phyloP scores from a whole-genome alignment of 2,329 filamentous ascomycete species.

The Rutstroemia sydowiana region DNA sequence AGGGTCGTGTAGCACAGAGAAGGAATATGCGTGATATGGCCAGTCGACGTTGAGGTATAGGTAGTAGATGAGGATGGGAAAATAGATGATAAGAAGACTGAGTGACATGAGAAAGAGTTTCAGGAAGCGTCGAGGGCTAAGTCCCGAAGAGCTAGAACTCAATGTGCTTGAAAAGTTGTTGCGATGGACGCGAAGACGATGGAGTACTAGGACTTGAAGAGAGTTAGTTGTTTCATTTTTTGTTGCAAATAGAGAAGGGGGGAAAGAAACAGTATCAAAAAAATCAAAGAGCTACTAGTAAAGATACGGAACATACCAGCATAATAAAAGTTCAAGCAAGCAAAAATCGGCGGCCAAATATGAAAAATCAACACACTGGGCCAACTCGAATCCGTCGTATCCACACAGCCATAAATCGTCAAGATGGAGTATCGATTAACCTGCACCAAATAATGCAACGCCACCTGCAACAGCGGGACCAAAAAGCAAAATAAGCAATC shows the following conservation, averaged over 20 bases:
- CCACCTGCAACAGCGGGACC: constrained; percentile 47
- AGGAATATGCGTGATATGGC: constrained; percentile 39
- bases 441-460: constrained; percentile 53
- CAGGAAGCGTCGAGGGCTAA: constrained; percentile 53
- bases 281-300: background rate
- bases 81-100: constrained; percentile 40
- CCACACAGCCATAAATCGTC: constrained; percentile 51
- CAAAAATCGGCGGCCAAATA: constrained; percentile 50
- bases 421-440: constrained; percentile 49
- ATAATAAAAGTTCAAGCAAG: constrained; percentile 46
- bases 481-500: constrained; percentile 49
- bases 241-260: background rate
- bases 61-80: constrained; percentile 46
- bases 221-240: background rate
- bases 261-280: constrained; percentile 10
- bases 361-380: constrained; percentile 44
- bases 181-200: constrained; percentile 54
- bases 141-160: constrained; percentile 39
- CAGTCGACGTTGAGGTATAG: constrained; percentile 42
- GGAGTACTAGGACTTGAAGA: constrained; percentile 46
- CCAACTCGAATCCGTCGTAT: constrained; percentile 50
- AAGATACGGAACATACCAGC: constrained; percentile 40
- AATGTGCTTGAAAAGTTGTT: constrained; percentile 50
- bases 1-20: constrained; percentile 43
- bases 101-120: constrained; percentile 52